Base-by-base conservation (phyloP, 768 basidiomycete species). In the Pleurotus cornucopiae region DNA sequence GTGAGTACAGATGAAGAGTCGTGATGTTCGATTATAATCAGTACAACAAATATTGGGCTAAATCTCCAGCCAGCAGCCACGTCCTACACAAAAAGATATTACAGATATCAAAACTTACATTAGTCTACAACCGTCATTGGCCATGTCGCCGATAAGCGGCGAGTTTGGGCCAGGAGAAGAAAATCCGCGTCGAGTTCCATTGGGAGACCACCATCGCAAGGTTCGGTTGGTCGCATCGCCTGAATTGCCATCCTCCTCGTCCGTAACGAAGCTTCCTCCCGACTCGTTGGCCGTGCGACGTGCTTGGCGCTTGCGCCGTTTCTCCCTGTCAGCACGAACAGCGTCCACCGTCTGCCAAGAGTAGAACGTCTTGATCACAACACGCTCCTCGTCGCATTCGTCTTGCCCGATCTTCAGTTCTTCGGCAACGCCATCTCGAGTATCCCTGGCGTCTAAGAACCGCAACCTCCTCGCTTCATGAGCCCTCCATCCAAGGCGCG, bases 271-370 rank as follows among this genome's bases (percentile, higher is more conserved):
- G 58, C 70, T 71, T 45, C 63, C 65, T 30, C 67, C 71, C 43
- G 67, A 70, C 53, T 70, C 75, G 46, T 75, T 80, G 46, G 67
- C 72, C 3, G 68, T 69, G 54, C 81, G 73, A 65, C 76, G 75
- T 53, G 73, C 71, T 49, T 62, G 63, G 43, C 75, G 62, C 69
- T 83, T 89, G 57, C 82, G 78, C 60, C 82, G 75, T 73, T 83
- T 87, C 76, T 86, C 86, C 64, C 88, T 76, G 53, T 77, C 79
- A 34, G 77, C 73, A 57, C 78, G 77, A 47, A 92, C 90, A 0
- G 84, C 82, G 65, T 93, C 91, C 38, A 94, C 90, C 7, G 81
- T 87, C 75, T 92, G 88, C 88, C 89, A 91, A 48, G 86, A 84
- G 68, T 89, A 87, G 68, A 92, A 94, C 21, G 87, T 84, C 79